Evolutionary conservation across 257 asterid genomes (phyloP).

Genomic region (Scutellaria baicalensis): DNA sequence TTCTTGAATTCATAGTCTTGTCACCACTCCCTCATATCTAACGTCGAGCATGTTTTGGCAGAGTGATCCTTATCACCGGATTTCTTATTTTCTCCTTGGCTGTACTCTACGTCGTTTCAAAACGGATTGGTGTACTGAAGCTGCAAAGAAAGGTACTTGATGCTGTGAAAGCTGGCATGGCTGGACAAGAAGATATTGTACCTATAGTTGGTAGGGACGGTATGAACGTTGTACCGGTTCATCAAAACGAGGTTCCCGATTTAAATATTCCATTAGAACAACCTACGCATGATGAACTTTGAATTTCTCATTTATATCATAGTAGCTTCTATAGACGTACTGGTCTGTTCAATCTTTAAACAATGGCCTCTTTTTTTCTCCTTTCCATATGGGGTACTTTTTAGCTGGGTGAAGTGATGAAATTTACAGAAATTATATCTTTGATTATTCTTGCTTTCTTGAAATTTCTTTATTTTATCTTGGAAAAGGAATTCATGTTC

Average conservation of each 20-base stretch:
- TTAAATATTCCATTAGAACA: slow-evolving; percentile 47
- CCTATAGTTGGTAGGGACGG: slow-evolving; percentile 32
- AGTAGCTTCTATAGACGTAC: not conserved
- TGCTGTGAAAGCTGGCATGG: slow-evolving; percentile 73
- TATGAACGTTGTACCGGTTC: slow-evolving; percentile 36
- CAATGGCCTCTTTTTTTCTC: not conserved
- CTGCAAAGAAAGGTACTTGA: slow-evolving; percentile 69
- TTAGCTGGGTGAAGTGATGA: no score
- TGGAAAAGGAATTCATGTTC: no score
- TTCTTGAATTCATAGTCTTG: not conserved
- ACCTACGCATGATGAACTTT: slow-evolving; percentile 79
- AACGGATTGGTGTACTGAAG: slow-evolving; percentile 81
- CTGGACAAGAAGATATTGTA: slow-evolving; percentile 37
- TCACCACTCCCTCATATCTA: not conserved
- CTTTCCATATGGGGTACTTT: not conserved
- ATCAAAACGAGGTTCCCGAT: slow-evolving; percentile 30
- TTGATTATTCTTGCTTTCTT: no score
- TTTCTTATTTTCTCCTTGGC: slow-evolving; percentile 74
- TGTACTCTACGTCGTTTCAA: slow-evolving; percentile 85
- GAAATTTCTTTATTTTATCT: no score
- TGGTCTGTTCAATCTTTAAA: not conserved
- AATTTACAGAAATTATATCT: no score
- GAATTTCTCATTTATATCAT: slow-evolving; percentile 11
- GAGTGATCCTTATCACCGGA: slow-evolving; percentile 62
- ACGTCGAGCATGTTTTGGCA: slow-evolving; percentile 28